Base-by-base conservation (phyloP, 257 asterid genomes). In the Galeopsis tetrahit region DNA sequence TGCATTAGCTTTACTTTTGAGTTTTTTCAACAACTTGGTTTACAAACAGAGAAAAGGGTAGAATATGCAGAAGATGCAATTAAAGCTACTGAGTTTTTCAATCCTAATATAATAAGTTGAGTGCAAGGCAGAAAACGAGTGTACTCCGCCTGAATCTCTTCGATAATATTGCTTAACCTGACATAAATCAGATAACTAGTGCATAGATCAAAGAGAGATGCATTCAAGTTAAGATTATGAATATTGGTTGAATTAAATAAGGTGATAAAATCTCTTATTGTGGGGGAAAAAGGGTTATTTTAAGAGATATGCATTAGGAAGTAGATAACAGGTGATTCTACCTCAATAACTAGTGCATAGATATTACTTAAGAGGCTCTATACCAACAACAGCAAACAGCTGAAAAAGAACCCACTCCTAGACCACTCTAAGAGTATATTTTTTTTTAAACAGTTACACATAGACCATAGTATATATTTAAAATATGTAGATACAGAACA, bases 311-410 rank as follows among this genome's bases (percentile, higher is more conserved):
- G 34, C 34, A 53, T 7, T 17, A 53, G 34, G 60, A 53, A 53
- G 34, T 49, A 21, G 60, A 53, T 2, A 14, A n/a, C 34, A 36
- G 40, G 55, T 28, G 39, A 56, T 44, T 42, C 48, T 31, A 14
- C 59, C 10, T 72, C 21, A 48, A 21, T 32, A 66, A 34, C 66
- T 15, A 40, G 51, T 42, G 34, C 8, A 31, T 32, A 74, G 21
- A 49, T 49, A 38, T n/a, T 38, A 13, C 66, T 28, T 31, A 34
- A 40, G 10, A 60, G 61, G 42, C 10, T 53, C 46, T 53, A 31
- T 36, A 55, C 35, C 61, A 21, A 14, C 61, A 55, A 21, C n/a
- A 7, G 13, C 8, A 35, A 10, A 15, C 36, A 52, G 44, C 46
- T 68, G 52, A 3, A 1, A 2, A 15, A 15, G 55, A 36, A 33